phyloP scores from a whole-genome alignment of 805 yeast genomes.

The Jamesozyma gamospora region DNA sequence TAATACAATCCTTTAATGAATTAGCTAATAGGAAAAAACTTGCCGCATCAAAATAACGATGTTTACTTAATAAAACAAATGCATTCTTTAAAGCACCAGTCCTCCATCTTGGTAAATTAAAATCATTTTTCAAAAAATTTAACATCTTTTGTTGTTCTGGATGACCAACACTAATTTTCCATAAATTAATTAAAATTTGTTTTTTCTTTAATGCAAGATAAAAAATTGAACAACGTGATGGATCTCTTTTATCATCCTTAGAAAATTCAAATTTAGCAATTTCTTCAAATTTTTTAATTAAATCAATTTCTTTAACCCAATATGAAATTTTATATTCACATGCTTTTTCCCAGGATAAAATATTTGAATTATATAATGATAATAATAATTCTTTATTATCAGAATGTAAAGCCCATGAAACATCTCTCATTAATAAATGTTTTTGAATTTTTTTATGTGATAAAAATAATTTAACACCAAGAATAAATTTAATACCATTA shows the following conservation, averaged over 20 bases:
- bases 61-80: slow-evolving; percentile 79
- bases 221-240: slow-evolving; percentile 61
- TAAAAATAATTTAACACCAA: slow-evolving; percentile 61
- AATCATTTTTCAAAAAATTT: slow-evolving; percentile 68
- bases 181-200: slow-evolving; percentile 63
- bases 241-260: slow-evolving; percentile 49
- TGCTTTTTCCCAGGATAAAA: slow-evolving; percentile 50
- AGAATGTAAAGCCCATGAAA: slow-evolving; percentile 80
- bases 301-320: slow-evolving; percentile 49
- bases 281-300: slow-evolving; percentile 48
- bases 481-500: slow-evolving; percentile 60
- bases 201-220: slow-evolving; percentile 74
- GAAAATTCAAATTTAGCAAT: slow-evolving; percentile 68
- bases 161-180: slow-evolving; percentile 71
- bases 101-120: slow-evolving; percentile 65
- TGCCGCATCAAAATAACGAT: slow-evolving; percentile 79
- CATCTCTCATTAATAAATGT: slow-evolving; percentile 64
- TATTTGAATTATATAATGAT: slow-evolving; percentile 31
- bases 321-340: slow-evolving; percentile 54
- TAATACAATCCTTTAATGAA: slow-evolving; percentile 65
- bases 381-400: slow-evolving; percentile 62
- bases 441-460: slow-evolving; percentile 42
- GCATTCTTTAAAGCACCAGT: slow-evolving; percentile 90
- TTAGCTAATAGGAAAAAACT: slow-evolving; percentile 76
- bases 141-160: slow-evolving; percentile 77